A percentile compares a stretch with the other conserved stretches of the same genome.
phyloP scores from a whole-genome alignment of 2,329 filamentous ascomycete species.

The Diplodia sapinea region DNA sequence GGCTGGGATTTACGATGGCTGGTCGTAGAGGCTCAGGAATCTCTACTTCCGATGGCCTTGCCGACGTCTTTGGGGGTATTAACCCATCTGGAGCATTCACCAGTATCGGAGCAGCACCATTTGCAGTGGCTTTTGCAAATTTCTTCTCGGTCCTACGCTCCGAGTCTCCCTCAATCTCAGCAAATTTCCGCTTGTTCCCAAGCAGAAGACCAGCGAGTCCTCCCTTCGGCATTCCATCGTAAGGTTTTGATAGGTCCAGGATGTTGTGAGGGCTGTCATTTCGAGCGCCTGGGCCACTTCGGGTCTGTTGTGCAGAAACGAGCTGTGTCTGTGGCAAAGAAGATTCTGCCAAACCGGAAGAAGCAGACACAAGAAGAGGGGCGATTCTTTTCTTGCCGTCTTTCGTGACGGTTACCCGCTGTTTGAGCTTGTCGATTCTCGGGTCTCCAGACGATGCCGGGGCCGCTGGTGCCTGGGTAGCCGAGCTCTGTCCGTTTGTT shows the following conservation, averaged over 20 bases:
- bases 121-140: constrained; percentile 63
- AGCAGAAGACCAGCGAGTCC: constrained; percentile 84
- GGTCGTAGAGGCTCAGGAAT: constrained; percentile 82
- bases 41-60: constrained; percentile 68
- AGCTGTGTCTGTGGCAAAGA: constrained; percentile 88
- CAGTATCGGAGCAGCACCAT: constrained; percentile 75
- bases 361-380: constrained; percentile 83
- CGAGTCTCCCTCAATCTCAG: constrained; percentile 75
- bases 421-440: constrained; percentile 76
- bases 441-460: constrained; percentile 53
- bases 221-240: constrained; percentile 88
- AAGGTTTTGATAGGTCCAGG: constrained; percentile 89
- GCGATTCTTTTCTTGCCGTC: constrained; percentile 97
- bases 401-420: constrained; percentile 91
- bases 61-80: constrained; percentile 72
- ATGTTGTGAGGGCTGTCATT: constrained; percentile 80
- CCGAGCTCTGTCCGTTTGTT: constrained; percentile 56
- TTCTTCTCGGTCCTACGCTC: constrained; percentile 67
- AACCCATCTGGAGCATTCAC: constrained; percentile 78
- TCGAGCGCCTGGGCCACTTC: constrained; percentile 57
- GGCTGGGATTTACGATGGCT: constrained; percentile 80
- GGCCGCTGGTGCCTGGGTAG: constrained; percentile 42
- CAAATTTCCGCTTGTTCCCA: constrained; percentile 89
- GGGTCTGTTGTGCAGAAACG: constrained; percentile 74
- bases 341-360: constrained; percentile 83